phyloP scores from a whole-genome alignment of 495 filamentous ascomycete genomes.

The Aspergillus baeticus region DNA sequence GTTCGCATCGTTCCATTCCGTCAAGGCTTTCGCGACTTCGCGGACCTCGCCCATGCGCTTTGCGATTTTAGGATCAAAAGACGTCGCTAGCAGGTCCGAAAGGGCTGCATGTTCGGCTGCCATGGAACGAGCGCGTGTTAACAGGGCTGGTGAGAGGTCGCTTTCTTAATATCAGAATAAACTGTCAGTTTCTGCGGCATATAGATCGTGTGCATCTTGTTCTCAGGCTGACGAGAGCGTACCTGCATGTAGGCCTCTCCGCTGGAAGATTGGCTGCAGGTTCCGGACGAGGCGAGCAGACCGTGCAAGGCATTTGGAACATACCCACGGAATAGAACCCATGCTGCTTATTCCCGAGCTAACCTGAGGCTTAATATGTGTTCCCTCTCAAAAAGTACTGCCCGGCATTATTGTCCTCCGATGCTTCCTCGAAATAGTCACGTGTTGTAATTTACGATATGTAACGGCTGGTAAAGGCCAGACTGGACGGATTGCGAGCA shows the following conservation, averaged over 20 bases:
- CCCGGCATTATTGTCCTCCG: background rate
- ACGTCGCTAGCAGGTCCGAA: constrained; percentile 50
- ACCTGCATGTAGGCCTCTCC: constrained; percentile 31
- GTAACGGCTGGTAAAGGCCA: constrained; percentile 41
- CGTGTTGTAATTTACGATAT: constrained; percentile 8
- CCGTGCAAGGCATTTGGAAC: constrained; percentile 30
- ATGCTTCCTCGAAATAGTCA: background rate
- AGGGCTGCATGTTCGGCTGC: constrained; percentile 66
- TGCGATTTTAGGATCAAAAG: constrained; percentile 71
- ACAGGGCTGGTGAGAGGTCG: constrained; percentile 56
- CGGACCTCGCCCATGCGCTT: constrained; percentile 77
- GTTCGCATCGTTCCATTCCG: constrained; percentile 56
- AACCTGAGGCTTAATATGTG: background rate
- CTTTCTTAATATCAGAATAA: constrained; percentile 25
- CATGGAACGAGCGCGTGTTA: constrained; percentile 62
- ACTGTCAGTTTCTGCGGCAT: constrained; percentile 24
- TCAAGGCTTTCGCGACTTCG: constrained; percentile 63
- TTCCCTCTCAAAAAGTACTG: too few relatives aligned
- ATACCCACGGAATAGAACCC: constrained; percentile 30
- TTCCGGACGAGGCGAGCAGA: constrained; percentile 17
- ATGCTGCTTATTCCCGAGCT: constrained; percentile 16
- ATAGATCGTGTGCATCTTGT: background rate
- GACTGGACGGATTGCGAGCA: constrained; percentile 20
- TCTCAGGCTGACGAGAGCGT: constrained; percentile 9
- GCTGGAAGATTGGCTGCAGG: constrained; percentile 15